Evolutionary conservation across 805 yeast genomes (phyloP), one percentile per base, ranked within the genome.

Genomic region (Brettanomyces anomalus): DNA sequence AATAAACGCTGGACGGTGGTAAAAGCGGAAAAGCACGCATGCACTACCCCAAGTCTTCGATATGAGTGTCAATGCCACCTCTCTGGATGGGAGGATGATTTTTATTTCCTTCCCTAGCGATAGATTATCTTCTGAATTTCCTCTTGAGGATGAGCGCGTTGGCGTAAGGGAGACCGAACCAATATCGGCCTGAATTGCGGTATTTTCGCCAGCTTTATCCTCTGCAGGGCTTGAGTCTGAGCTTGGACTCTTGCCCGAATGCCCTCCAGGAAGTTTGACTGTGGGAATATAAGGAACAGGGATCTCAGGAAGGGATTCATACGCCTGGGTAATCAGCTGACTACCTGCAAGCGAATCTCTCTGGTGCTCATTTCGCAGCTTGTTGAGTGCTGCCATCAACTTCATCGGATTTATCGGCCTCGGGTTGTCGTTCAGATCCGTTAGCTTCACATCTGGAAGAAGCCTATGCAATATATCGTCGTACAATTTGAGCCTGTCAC

Each of bases 1-100:
- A 42, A 83, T 70, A 46, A 87, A 74, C 3, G 89, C 78, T 1
- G 95, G 95, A 28, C 95, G 65, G 55, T 88, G 95, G 57, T 85
- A 84, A 58, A 88, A 87, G 43, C 95, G 68, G 57, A 87, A 85
- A 41, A 88, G 66, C 4, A 86, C 87, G 61, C 95, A 86, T 0
- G 95, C 94, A 51, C 81, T 78, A 47, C 79, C 77, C 94, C 95
- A 88, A 1, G 89, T 82, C 37, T 81, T 76, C 46, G 77, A 76
- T 18, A 88, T 79, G 47, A 87, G 68, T 49, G 76, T 76, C 32
- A 85, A 60, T 0, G 95, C 90, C 20, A 74, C 72, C 30, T 77
- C 80, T 54, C 83, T 79, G 1, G 89, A 76, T 0, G 96, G 96
- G 32, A 88, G 63, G 7, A 83, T 76, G 46, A 81, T 71, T 47